phyloP scores from a whole-genome alignment of 169 alveolate genomes.

The Babesia bovis region DNA sequence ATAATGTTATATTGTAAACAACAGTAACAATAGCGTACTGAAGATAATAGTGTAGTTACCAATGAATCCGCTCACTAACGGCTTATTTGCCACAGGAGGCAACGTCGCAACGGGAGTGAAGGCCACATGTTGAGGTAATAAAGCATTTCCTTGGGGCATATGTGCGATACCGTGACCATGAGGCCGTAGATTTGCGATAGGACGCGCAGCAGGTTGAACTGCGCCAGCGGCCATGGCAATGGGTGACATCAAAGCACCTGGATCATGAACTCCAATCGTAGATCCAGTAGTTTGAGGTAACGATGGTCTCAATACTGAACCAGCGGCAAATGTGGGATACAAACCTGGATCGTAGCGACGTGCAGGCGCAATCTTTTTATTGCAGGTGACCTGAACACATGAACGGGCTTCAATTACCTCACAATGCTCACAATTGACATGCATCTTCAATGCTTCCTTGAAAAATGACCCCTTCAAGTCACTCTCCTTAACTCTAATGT shows the following conservation, averaged over 20 bases:
- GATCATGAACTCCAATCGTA: background rate
- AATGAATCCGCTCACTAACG: background rate
- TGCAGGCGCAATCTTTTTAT: background rate
- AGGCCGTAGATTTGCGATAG: background rate
- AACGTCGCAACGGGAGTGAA: background rate
- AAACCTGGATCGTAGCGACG: background rate
- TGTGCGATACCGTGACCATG: constrained; percentile 1
- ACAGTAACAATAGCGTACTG: background rate
- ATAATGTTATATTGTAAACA: background rate
- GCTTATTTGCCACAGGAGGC: background rate
- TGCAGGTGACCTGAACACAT: constrained; percentile 64
- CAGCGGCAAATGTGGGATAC: background rate
- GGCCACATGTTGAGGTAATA: constrained; percentile 9
- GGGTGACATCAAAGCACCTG: background rate
- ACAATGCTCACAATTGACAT: constrained; percentile 32
- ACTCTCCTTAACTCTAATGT: constrained; percentile 1
- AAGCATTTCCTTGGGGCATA: too few species aligned
- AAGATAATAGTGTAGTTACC: background rate
- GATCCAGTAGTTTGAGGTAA: background rate
- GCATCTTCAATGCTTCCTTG: constrained; percentile 18
- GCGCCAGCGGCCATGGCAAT: background rate
- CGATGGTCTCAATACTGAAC: background rate
- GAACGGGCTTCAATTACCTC: constrained; percentile 29
- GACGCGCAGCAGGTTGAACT: background rate
- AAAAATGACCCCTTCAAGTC: constrained; percentile 18